Evolutionary conservation across 495 filamentous ascomycete species (phyloP), one percentile per base, ranked within the genome.

Genomic region (Penicillium desertorum): DNA sequence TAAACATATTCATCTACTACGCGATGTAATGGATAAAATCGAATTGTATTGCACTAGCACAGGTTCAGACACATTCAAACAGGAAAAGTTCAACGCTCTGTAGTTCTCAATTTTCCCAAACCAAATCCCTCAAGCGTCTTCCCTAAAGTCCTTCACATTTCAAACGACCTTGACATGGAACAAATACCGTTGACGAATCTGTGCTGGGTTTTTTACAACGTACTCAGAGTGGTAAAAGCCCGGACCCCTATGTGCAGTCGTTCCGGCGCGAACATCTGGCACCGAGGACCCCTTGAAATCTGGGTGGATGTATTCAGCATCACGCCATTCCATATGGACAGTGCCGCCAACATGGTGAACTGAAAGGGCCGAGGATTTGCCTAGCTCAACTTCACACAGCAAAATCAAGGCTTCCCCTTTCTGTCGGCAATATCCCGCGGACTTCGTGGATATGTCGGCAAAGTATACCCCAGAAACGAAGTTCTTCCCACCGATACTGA

Each of bases 161-260:
- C 19, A 53, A 16, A 20, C 12, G 44, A 63, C 56, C 11, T 58
- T 49, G 9, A 89, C 76, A 11, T 81, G 77, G 61, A 92, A 81
- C n/a, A 93, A 71, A 64, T 93, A 94, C 23, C 85, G 79, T 37
- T 90, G 76, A 30, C 83, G 80, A 16, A 93, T 76, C 69, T 92
- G 89, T 2, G 83, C 73, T 4, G 88, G 76, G 57, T 91, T 79
- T 60, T 91, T 89, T 34, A 74, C 77, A 41, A 92, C 85, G 62
- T 88, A 92, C 73, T 82, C 67, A 30, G 68, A 66, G 45, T 71
- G 45, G 10, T 32, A 25, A 27, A 41, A 17, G n/a, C 5, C 19
- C 7, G 0, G 2, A 0, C 2, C 4, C 23, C 0, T 3, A 4
- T 4, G n/a, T 25, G 3, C 25, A n/a, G 27, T 44, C 23, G 4